Base-by-base conservation (phyloP, 2,329 filamentous ascomycete species). In the Mariannaea sp. region DNA sequence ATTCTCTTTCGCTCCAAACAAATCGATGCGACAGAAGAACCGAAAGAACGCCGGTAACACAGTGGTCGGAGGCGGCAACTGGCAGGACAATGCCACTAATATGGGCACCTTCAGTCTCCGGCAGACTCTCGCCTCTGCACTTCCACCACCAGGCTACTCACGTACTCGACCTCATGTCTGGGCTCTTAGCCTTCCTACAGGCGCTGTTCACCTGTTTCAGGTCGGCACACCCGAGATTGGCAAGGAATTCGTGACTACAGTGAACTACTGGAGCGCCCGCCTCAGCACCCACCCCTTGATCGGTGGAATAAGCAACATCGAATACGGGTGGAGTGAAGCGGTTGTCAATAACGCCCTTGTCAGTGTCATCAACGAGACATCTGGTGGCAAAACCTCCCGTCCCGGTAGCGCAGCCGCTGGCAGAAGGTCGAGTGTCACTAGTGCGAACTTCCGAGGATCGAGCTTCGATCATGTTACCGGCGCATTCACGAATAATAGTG, bases 141-240 rank as follows among this genome's bases (percentile, higher is more conserved):
- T 99, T 12, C 94, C 94, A 7, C 83, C 92, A 1, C 93, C 94
- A 0, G 94, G 94, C 9, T 97, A 97, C 73, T 97, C 92, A 27
- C 92, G 95, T 66, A 83, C 86, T 22, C 82, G 94, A 9, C 92
- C 92, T 4, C 86, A 97, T 70, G 94, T 99, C 1, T 99, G 92
- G 89, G 93, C 94, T 2, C 77, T 99, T 45, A 96, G 90, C 58
- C 77, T 99, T 39, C 93, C 94, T 0, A 95, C 87, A 1, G 94
- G 94, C 10, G 93, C 93, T 1, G 92, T 99, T 1, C 94, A 99
- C 70, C 81, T 99, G n/a, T 99, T 99, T 80, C 92, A 97, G 68
- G 94, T 94, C 42, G 94, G 94, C 50, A 99, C 94, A 1, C 85
- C 90, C 0, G 94, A 99, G 65, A 96, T 97, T 65, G 89, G 92